phyloP scores from a whole-genome alignment of 192 early-diverging fungal genomes.

The Gigaspora rosea region DNA sequence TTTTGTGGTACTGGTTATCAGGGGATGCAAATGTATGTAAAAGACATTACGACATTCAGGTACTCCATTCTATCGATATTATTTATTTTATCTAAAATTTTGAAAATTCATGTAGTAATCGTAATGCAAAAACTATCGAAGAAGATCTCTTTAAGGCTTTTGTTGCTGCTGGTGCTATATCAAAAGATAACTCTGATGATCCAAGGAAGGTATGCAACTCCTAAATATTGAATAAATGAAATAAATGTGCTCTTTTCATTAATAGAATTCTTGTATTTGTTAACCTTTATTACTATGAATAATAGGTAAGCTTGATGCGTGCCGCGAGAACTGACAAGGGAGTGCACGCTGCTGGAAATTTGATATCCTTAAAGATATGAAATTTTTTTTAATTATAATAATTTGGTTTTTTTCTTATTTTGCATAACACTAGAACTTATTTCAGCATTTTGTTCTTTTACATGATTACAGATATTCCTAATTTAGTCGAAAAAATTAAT shows the following conservation, averaged over 20 bases:
- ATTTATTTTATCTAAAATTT: not conserved
- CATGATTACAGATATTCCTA: constrained; percentile 66
- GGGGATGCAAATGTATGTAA: constrained; percentile 89
- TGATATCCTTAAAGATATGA: constrained; percentile 78
- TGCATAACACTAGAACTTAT: too few relatives aligned
- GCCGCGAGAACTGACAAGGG: constrained; percentile 98
- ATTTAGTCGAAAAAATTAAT: constrained; percentile 82
- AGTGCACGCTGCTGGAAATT: constrained; percentile 96
- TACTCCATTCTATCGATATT: not conserved
- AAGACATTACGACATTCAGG: too few relatives aligned
- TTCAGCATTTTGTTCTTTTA: too few relatives aligned
- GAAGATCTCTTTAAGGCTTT: constrained; percentile 87
- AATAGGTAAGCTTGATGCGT: constrained; percentile 78
- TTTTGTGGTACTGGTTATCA: constrained; percentile 95
- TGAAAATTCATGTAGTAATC: constrained; percentile 58
- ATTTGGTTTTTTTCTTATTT: not conserved
- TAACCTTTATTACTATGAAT: not conserved
- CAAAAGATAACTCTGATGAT: constrained; percentile 82
- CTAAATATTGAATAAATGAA: too few relatives aligned
- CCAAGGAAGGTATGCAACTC: constrained; percentile 58
- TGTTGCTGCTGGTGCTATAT: constrained; percentile 78
- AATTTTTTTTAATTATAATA: not conserved
- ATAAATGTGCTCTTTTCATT: too few relatives aligned
- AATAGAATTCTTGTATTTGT: not conserved
- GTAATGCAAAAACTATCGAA: constrained; percentile 82